Base-by-base conservation (phyloP, 2,329 filamentous ascomycete genomes). In the Cladosporium austrohemisphaericum region DNA sequence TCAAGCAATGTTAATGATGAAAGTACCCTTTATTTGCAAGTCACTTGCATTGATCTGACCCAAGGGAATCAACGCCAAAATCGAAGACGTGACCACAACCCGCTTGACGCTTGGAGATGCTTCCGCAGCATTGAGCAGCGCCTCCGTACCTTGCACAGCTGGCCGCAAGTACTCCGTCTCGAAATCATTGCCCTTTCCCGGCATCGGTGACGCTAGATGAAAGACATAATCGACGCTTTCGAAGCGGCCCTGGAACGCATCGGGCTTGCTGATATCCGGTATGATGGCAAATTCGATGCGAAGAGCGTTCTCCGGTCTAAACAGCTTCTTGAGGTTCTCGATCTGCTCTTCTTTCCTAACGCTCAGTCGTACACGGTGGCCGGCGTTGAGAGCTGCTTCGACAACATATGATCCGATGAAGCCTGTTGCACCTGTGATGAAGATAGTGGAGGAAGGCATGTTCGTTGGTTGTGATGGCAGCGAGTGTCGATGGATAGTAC, bases 141-240 rank as follows among this genome's bases (percentile, higher is more conserved):
- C 43, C 2, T 52, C 52, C 5, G 59, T 65, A 11, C 60, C 63
- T 5, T 58, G 11, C 1, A 65, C 55, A 6, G 63, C 63, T 8
- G 64, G 62, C 7, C 64, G 44, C 13, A 62, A 49, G 18, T 58
- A 60, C 8, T 58, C 58, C 8, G 56, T 45, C 47, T 55, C 37
- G 19, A 49, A 49, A 41, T 63, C 36, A 2, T 50, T 37, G 3
- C 38, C 47, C 38, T 41, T 50, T 4, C 51, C 53, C 4, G 57
- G 55, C 43, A 65, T 50, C n/a, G 64, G 61, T 4, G 63, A 62
- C 14, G 64, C 64, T 1, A 65, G 31, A 26, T 66, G 63, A 29
- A 64, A 57, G 41, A 65, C 52, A 40, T 60, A 57, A 6, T 59
- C 50, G 9, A 62, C 61, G 26, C 49, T 56, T 3, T 59, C 18